These are phyloP conservation scores for Tetrahymena malaccensis DNA, from an alignment of 73 alveolate genomes.

Conservation along the genomic window DNA sequence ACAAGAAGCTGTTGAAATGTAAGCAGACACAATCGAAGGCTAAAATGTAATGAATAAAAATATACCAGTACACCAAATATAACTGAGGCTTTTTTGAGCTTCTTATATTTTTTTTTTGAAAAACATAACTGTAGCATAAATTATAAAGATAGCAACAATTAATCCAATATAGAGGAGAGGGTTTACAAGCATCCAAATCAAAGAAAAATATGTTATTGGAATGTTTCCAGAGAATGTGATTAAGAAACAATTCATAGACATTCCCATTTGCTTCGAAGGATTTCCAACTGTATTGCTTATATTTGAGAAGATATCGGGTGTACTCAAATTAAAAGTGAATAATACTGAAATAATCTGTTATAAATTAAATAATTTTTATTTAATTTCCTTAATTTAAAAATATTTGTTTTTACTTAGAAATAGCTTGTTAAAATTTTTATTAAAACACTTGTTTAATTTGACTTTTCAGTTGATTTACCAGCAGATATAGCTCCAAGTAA, in stretches of 20 bases:
- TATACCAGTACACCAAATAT: constrained; percentile 4
- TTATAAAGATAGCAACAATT: background rate
- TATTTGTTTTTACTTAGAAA: background rate
- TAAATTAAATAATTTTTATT: background rate
- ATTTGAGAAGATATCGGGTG: background rate
- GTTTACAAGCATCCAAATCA: constrained; percentile 27
- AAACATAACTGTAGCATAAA: background rate
- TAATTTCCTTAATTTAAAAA: background rate
- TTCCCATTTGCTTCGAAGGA: constrained; percentile 19
- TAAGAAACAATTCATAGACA: constrained; percentile 28
- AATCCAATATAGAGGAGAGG: constrained; percentile 1
- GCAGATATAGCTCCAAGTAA: background rate
- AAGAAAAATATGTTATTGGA: constrained; percentile 1
- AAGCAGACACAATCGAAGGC: constrained; percentile 21
- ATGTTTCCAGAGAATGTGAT: background rate
- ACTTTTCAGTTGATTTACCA: background rate
- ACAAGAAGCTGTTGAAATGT: constrained; percentile 7
- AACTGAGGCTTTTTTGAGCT: background rate
- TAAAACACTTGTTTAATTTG: background rate
- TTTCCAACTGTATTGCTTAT: background rate
- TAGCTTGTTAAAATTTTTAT: background rate
- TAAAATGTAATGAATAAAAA: constrained; percentile 5
- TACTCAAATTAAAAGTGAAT: background rate
- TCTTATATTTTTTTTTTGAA: background rate
- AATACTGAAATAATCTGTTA: background rate